phyloP scores from a whole-genome alignment of 2,329 filamentous ascomycete species.

The Sarocladium brachiariae region DNA sequence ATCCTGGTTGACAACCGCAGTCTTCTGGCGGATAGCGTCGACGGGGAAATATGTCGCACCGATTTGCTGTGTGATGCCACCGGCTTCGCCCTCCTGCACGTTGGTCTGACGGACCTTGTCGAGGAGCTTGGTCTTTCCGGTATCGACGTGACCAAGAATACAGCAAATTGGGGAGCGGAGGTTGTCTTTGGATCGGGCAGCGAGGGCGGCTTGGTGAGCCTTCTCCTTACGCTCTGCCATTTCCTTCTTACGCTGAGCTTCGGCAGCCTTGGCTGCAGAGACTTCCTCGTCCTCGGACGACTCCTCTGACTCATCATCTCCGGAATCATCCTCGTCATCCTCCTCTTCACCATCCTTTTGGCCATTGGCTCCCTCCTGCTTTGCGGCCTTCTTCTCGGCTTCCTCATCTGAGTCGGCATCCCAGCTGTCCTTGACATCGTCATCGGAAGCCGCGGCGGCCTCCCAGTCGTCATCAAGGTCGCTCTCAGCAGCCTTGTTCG shows the following conservation, averaged over 20 bases:
- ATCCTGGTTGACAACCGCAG: constrained; percentile 85
- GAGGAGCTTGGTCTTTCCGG: constrained; percentile 97
- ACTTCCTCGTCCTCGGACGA: constrained; percentile 48
- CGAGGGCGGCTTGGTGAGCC: constrained; percentile 84
- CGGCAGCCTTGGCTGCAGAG: constrained; percentile 65
- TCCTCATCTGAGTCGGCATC: constrained; percentile 79
- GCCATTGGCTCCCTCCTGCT: constrained; percentile 22
- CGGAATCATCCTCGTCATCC: constrained; percentile 44
- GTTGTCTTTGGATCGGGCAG: constrained; percentile 86
- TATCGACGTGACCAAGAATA: constrained; percentile 99
- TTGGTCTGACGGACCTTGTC: constrained; percentile 99
- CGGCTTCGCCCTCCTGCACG: constrained; percentile 96
- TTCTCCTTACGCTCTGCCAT: constrained; percentile 83
- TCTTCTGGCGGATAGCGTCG: constrained; percentile 88
- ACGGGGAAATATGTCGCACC: constrained; percentile 99
- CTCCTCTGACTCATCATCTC: constrained; percentile 20
- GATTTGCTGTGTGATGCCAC: constrained; percentile 99
- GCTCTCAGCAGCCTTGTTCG: constrained; percentile 49
- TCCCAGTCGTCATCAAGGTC: constrained; percentile 83
- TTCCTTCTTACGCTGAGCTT: constrained; percentile 76
- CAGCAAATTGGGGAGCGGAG: constrained; percentile 97
- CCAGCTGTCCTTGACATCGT: constrained; percentile 89
- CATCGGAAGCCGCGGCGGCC: constrained; percentile 68
- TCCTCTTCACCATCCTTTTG: constrained; percentile 16
- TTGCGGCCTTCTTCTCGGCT: constrained; percentile 39